These are phyloP conservation scores for Mortierella hygrophila DNA, from an alignment of 192 early-diverging fungal species.

Conservation along the genomic window DNA sequence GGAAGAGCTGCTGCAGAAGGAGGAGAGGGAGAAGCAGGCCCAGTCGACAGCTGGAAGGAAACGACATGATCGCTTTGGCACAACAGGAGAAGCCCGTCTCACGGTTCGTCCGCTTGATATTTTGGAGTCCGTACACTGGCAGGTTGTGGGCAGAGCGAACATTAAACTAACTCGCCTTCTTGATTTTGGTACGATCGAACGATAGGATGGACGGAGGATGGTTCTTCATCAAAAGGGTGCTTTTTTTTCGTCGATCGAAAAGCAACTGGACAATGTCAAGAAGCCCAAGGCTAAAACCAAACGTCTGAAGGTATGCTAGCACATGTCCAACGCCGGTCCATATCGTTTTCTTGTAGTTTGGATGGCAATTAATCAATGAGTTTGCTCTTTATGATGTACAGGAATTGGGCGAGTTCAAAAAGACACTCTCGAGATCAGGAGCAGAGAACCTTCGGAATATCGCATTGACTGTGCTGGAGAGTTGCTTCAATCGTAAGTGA, in stretches of 20 bases:
- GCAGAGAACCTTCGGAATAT: constrained; percentile 23
- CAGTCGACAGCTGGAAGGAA: constrained; percentile 43
- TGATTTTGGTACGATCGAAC: not conserved
- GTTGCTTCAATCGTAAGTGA: constrained; percentile 62
- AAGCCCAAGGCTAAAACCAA: constrained; percentile 44
- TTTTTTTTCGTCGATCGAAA: constrained; percentile 44
- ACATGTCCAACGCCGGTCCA: not conserved
- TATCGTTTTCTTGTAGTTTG: not conserved
- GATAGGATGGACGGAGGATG: constrained; percentile 54
- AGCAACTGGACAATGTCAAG: constrained; percentile 52
- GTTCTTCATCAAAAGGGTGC: constrained; percentile 59
- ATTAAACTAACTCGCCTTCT: not conserved
- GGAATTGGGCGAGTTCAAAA: constrained; percentile 46
- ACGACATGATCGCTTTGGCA: constrained; percentile 78
- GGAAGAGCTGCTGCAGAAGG: constrained; percentile 43
- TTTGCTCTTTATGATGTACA: constrained; percentile 19
- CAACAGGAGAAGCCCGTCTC: constrained; percentile 68
- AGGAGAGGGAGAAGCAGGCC: constrained; percentile 22
- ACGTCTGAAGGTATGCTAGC: constrained; percentile 40
- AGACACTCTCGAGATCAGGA: constrained; percentile 27
- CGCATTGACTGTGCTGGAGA: constrained; percentile 52
- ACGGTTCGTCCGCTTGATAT: constrained; percentile 22
- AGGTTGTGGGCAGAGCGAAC: not conserved
- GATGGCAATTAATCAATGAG: not conserved
- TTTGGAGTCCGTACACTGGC: not conserved